Base-by-base conservation (phyloP, 192 early-diverging fungal genomes). In the Rhizoclosmatium sp. region DNA sequence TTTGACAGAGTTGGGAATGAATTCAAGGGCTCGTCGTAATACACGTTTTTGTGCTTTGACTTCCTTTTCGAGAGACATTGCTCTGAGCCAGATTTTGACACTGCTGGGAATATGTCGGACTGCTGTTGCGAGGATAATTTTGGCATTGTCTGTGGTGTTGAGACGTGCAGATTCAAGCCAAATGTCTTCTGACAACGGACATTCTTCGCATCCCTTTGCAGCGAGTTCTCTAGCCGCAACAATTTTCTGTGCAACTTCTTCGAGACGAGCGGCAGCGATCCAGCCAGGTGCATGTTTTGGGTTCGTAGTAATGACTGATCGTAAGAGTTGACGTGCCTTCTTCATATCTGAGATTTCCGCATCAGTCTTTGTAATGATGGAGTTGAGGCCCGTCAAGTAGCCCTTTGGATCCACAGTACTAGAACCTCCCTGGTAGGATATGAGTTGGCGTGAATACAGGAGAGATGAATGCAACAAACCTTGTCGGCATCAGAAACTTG, bases 231-330 rank as follows among this genome's bases (percentile, higher is more conserved):
- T 87, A 0, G 98, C 98, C n/a, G 92, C 87, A 2, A 88, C 84
- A 59, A 91, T 82, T 75, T 97, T 96, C 19, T 93, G 91, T 1
- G 96, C 96, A 4, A 93, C 88, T 82, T 99, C 97, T 85, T 99
- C 98, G 51, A 99, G 84, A 64, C 97, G 92, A 10, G 98, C 98
- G 4, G 96, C 95, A 1, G 97, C 96, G 76, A 99, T 98, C 98
- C 98, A 99, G 54, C 96, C 98, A 21, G 97, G 94, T 3, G 96
- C 97, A 71, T 98, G 94, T 76, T 96, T 96, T 9, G 97, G 97
- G 83, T 98, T 99, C 2, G 98, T 94, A 10, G 89, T 90, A 44
- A 93, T 98, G 47, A 99, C 95, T 0, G 97, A 98, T 56, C 90
- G 90, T 9, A 99, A 87, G 46, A 99, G 86, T 56, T 92, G 85